These are phyloP conservation scores for Saksenaea oblongispora DNA, from an alignment of 371 early-diverging fungal species.

Conservation along the genomic window DNA sequence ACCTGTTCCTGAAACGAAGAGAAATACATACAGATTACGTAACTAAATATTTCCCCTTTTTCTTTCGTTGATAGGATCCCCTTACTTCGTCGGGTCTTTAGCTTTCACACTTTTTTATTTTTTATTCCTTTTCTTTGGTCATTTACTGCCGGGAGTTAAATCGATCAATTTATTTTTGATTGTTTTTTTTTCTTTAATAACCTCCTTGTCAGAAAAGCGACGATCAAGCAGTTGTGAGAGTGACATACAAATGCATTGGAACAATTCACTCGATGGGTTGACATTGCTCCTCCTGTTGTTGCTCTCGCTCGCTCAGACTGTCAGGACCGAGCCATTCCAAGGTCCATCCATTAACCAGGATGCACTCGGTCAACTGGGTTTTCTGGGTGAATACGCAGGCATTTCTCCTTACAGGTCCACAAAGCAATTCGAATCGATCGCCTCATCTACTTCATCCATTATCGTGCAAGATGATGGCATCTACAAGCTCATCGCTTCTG, in stretches of 20 bases:
- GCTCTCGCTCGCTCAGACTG: not conserved
- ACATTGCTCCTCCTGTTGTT: slow-evolving; percentile 1
- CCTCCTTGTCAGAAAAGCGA: slow-evolving; percentile 2
- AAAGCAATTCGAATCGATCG: slow-evolving; percentile 24
- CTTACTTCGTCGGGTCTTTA: too few relatives aligned
- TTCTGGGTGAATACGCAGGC: slow-evolving; percentile 43
- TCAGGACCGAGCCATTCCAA: slow-evolving; percentile 5
- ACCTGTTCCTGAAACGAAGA: too few relatives aligned
- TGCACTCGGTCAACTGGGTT: slow-evolving; percentile 32
- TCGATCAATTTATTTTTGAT: not conserved
- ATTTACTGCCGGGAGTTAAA: too few relatives aligned
- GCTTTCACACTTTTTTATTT: too few relatives aligned
- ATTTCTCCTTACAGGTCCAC: slow-evolving; percentile 26
- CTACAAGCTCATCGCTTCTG: not conserved
- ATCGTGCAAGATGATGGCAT: slow-evolving; percentile 16
- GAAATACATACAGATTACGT: too few relatives aligned
- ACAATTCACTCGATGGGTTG: not conserved
- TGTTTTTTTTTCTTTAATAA: slow-evolving; percentile 11
- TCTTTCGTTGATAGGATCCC: too few relatives aligned
- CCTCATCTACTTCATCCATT: slow-evolving; percentile 13
- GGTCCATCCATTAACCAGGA: slow-evolving; percentile 15
- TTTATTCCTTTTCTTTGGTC: too few relatives aligned
- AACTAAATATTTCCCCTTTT: too few relatives aligned
- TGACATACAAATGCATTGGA: slow-evolving; percentile 3
- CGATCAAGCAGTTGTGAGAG: not conserved